Evolutionary conservation across 768 basidiomycete species (phyloP).

Genomic region (Gymnopilus junonius): DNA sequence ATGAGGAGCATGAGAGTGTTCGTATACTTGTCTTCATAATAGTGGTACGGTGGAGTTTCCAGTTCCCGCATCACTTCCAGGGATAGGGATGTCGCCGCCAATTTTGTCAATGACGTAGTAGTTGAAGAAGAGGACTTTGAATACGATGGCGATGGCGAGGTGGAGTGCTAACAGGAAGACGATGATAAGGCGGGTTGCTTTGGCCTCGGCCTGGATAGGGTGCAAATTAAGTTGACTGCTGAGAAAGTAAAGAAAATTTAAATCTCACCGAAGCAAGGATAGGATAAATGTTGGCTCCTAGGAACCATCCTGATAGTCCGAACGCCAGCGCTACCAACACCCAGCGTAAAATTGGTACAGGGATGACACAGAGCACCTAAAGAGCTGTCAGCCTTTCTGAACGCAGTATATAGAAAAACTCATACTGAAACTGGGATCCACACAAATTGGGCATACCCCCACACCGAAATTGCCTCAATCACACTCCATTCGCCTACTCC

Average conservation of each 20-base stretch:
- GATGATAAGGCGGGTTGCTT: conserved; percentile 82
- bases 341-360: conserved; percentile 84
- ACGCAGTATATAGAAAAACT: background rate
- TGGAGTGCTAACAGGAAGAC: conserved; percentile 78
- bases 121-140: conserved; percentile 77
- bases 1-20: conserved; percentile 20
- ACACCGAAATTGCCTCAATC: conserved; percentile 79
- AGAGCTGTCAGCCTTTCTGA: background rate
- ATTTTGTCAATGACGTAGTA: conserved; percentile 54
- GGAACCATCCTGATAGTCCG: conserved; percentile 84
- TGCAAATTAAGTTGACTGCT: background rate
- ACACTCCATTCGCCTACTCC: conserved; percentile 92
- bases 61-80: conserved; percentile 40
- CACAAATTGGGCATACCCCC: conserved; percentile 83
- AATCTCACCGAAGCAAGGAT: conserved; percentile 83
- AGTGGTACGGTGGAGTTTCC: conserved; percentile 29
- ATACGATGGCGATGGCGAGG: conserved; percentile 77
- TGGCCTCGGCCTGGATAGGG: conserved; percentile 74
- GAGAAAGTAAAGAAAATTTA: conserved; percentile 12
- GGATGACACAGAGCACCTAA: conserved; percentile 85
- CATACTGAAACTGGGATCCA: conserved; percentile 89
- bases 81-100: conserved; percentile 44
- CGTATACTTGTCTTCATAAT: conserved; percentile 23
- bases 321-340: conserved; percentile 74
- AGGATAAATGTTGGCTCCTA: conserved; percentile 86